These are phyloP conservation scores for Microdochium paspali DNA, from an alignment of 2,329 filamentous ascomycete species.

Conservation along the genomic window DNA sequence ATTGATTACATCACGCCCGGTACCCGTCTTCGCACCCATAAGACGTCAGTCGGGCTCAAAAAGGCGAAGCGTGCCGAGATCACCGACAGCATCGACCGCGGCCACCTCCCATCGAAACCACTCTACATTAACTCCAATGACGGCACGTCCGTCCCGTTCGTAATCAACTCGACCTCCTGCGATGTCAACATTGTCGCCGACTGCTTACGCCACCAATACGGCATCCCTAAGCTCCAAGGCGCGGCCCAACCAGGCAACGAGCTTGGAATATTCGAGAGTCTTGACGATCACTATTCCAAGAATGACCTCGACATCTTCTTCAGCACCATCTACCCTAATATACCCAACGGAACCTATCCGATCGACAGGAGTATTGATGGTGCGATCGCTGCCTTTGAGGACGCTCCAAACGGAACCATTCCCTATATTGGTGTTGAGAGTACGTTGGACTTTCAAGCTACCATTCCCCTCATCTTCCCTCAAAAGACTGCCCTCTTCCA, in stretches of 20 bases:
- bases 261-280: conserved; percentile 30
- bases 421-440: conserved; percentile 25
- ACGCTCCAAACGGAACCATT: not conserved
- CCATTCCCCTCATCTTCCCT: conserved; percentile 41
- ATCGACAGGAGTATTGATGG: conserved; percentile 24
- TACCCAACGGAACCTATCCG: conserved; percentile 27
- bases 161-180: conserved; percentile 12
- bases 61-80: conserved; percentile 6
- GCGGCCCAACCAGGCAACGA: conserved; percentile 22
- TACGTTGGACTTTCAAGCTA: conserved; percentile 37
- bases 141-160: not conserved
- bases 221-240: conserved; percentile 20
- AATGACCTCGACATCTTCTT: conserved; percentile 28
- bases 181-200: conserved; percentile 11
- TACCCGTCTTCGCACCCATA: conserved; percentile 34
- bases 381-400: conserved; percentile 16
- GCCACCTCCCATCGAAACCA: not conserved
- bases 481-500: conserved; percentile 35
- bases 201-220: conserved; percentile 18
- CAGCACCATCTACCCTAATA: conserved; percentile 15
- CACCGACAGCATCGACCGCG: not conserved
- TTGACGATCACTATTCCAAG: conserved; percentile 28
- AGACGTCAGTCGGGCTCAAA: conserved; percentile 12
- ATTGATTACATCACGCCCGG: conserved; percentile 49
- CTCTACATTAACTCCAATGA: not conserved